Percentiles rank a stretch among this genome's conserved stretches.
Evolutionary conservation across 495 filamentous ascomycete genomes (phyloP).

Genomic region (Aspergillus ostianus): DNA sequence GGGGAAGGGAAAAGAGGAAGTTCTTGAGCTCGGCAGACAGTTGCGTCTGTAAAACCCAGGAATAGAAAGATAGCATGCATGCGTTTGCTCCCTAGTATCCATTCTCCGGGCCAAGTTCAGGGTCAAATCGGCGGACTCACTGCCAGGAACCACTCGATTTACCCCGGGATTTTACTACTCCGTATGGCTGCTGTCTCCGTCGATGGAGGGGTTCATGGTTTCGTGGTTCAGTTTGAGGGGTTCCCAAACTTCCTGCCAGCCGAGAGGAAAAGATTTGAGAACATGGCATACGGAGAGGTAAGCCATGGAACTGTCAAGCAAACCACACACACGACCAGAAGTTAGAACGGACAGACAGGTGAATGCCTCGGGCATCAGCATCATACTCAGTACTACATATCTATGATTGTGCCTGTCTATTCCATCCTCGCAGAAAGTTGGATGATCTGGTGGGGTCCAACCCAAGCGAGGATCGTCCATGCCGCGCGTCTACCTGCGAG

Average conservation of each 20-base stretch:
- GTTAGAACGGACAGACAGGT: too few relatives aligned
- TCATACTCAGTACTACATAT: not conserved
- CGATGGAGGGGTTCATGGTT: not conserved
- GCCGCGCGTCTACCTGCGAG: conserved; percentile 23
- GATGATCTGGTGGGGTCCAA: conserved; percentile 12
- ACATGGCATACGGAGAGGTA: not conserved
- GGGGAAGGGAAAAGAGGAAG: conserved; percentile 10
- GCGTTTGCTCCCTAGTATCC: not conserved
- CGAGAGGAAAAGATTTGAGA: not conserved
- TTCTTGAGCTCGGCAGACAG: conserved; percentile 4
- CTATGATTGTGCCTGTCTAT: not conserved
- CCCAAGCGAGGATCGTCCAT: conserved; percentile 21
- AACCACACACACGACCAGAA: not conserved
- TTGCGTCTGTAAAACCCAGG: not conserved
- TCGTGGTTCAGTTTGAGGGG: not conserved
- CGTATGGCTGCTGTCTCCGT: not conserved
- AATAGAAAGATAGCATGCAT: not conserved
- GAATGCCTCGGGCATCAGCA: too few relatives aligned
- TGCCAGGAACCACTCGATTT: not conserved
- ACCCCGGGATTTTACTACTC: not conserved
- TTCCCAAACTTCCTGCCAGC: not conserved
- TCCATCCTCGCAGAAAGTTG: conserved; percentile 5
- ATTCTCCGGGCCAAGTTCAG: not conserved
- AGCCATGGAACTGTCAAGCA: not conserved
- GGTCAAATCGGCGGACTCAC: not conserved